Evolutionary conservation across 176 grass and related monocot species (phyloP).

Genomic region (Stipa capillata): DNA sequence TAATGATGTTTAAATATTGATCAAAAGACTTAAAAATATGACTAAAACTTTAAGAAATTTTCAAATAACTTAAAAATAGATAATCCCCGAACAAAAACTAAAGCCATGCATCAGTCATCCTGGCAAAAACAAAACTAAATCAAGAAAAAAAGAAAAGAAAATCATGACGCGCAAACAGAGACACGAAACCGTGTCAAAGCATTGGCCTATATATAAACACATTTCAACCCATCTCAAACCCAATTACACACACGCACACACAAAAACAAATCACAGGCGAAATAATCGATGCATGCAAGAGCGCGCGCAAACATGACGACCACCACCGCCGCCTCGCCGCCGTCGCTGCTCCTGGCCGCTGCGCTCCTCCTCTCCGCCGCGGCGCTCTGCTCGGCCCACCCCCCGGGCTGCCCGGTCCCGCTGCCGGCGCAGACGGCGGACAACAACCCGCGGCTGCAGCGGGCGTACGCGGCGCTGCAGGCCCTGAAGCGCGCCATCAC

Average conservation of each 20-base stretch:
- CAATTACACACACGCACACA: not conserved
- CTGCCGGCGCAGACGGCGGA: constrained; percentile 31
- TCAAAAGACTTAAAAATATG: too few relatives aligned
- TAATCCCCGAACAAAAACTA: too few relatives aligned
- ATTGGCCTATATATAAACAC: constrained; percentile 9
- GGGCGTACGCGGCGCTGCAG: constrained; percentile 70
- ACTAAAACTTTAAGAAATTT: too few relatives aligned
- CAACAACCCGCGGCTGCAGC: constrained; percentile 54
- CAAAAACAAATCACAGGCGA: not conserved
- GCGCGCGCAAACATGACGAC: constrained; percentile 8
- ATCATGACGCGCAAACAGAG: constrained; percentile 4
- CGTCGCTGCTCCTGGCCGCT: constrained; percentile 12
- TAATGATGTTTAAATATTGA: too few relatives aligned
- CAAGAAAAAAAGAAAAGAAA: too few relatives aligned
- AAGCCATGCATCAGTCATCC: too few relatives aligned
- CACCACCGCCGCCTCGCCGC: not conserved
- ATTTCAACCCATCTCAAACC: not conserved
- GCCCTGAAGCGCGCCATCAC: constrained; percentile 58
- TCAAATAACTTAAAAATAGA: too few relatives aligned
- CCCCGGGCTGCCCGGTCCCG: not conserved
- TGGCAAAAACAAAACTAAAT: too few relatives aligned
- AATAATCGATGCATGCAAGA: not conserved
- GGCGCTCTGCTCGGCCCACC: constrained; percentile 4
- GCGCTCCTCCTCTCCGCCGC: constrained; percentile 16
- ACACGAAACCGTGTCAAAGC: constrained; percentile 19